Percentiles rank a stretch among this genome's conserved stretches.
Conservation (phyloP, 768 basidiomycete species). For the Podaxis mareebaensis region DNA sequence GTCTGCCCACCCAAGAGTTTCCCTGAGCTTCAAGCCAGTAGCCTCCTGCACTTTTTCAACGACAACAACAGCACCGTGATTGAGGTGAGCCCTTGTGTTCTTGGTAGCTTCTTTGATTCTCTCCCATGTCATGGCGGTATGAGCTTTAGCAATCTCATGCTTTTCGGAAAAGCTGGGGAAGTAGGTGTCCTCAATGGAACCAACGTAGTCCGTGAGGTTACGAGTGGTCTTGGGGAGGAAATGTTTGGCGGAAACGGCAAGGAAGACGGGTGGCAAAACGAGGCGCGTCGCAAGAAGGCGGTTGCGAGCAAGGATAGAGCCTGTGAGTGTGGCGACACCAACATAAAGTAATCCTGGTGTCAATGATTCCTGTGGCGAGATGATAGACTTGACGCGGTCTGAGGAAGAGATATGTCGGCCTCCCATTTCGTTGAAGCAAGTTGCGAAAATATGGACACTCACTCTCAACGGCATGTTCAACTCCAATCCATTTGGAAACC, state of each 20-base stretch:
- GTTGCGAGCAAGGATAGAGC: constrained; percentile 83
- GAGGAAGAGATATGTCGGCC: constrained; percentile 9
- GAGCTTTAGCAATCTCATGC: constrained; percentile 64
- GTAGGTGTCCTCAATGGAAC: constrained; percentile 69
- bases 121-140: constrained; percentile 59
- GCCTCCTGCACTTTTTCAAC: constrained; percentile 61
- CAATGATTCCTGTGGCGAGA: constrained; percentile 78
- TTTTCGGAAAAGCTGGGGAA: constrained; percentile 68
- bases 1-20: constrained; percentile 50
- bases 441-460: constrained; percentile 25
- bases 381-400: constrained; percentile 84
- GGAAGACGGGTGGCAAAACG: constrained; percentile 73
- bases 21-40: constrained; percentile 74
- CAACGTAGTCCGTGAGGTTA: constrained; percentile 68
- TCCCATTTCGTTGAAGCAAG: not conserved
- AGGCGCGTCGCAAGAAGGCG: constrained; percentile 69
- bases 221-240: constrained; percentile 84
- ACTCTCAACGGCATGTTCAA: constrained; percentile 88
- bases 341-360: constrained; percentile 91
- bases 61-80: constrained; percentile 42
- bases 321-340: constrained; percentile 84
- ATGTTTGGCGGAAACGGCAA: constrained; percentile 69
- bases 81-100: constrained; percentile 45
- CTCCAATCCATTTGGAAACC: constrained; percentile 80
- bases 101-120: constrained; percentile 52